Evolutionary conservation across 2,329 filamentous ascomycete species (phyloP), one percentile per base, ranked within the genome.

Genomic region (Colletotrichum kahawae): DNA sequence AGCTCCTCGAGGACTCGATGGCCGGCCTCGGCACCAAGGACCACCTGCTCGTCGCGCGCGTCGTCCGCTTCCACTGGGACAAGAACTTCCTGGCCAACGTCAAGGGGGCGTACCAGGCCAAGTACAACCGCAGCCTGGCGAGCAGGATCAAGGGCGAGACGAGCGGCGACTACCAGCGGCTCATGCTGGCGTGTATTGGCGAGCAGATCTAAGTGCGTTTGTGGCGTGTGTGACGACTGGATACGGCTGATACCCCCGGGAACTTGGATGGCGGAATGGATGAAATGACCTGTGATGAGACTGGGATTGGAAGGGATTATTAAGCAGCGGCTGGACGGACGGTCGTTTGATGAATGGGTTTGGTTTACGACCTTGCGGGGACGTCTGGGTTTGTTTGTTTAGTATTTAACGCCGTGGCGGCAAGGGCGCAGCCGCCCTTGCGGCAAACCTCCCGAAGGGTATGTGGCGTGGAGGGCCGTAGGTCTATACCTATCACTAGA

Each of bases 21-120:
- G 90, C 91, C 2, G 97, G 96, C 0, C 80, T 93, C 77, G 96
- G 96, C 4, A 98, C 97, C 13, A 96, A 97, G 83, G 96, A 99
- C 77, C 87, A 92, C 36, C 88, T 96, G 10, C 89, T 98, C 4
- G 90, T 97, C 18, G 90, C 93, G 33, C 90, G 95, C n/a, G 89
- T 97, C 5, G 91, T 98, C 2, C 90, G 95, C 27, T 89, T 91
- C 64, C 96, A 98, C 84, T 98, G 96, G 96, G 92, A 98, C 81
- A 89, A 89, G 48, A 88, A 88, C 70, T 91, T 94, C 78, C 88
- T 98, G 88, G 90, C 92, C 66, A 93, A 95, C 78, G 93, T 98
- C 72, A 95, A 95, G 84, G 90, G 88, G 0, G 95, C 94, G 12
- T 98, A 95, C 84, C 88, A 92, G 80, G 90, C 93, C 79, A 89